Evolutionary conservation across 2,329 filamentous ascomycete species (phyloP), one percentile per base, ranked within the genome.

Genomic region (Clonostachys rosea): DNA sequence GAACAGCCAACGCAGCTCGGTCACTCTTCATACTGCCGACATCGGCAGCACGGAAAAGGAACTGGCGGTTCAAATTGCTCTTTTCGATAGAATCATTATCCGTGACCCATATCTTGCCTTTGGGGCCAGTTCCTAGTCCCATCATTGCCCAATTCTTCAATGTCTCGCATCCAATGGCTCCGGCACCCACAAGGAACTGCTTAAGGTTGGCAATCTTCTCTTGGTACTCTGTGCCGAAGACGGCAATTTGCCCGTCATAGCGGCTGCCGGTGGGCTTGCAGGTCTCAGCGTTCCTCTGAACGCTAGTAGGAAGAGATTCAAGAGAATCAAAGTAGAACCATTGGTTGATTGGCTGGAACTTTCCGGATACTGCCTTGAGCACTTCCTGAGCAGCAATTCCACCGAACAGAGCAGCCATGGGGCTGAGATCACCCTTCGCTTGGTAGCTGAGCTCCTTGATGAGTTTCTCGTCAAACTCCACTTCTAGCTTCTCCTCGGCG

Each of bases 111-210:
- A 99, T 95, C 67, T 87, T 87, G 59, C 94, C 94, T 43, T 91
- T 81, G 4, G 90, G 89, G 5, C 94, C 94, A 42, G 88, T 89
- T 41, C 87, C 92, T 33, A 99, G 76, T 55, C 94, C 94, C 65
- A 97, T 95, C 91, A 99, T 95, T 35, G 95, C 92, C 91, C 94
- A 99, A 68, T 97, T 97, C 81, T 99, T 99, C 56, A 99, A 74
- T 87, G 97, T 99, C 64, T 99, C 94, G 62, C 94, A 99, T 42
- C 94, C 94, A 65, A 99, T 99, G 53, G 95, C 94, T 59, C 94
- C 94, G 42, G 94, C 90, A 56, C 94, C 94, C 49, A 99, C 94
- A 47, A 99, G 77, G 74, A 99, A 99, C 59, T 97, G 84, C 60
- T 86, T 94, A 51, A 94, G 70, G 59, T 96, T 95, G 50, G 86